These are phyloP conservation scores for Mycena amicta DNA, from an alignment of 768 basidiomycete genomes.

Conservation along the genomic window DNA sequence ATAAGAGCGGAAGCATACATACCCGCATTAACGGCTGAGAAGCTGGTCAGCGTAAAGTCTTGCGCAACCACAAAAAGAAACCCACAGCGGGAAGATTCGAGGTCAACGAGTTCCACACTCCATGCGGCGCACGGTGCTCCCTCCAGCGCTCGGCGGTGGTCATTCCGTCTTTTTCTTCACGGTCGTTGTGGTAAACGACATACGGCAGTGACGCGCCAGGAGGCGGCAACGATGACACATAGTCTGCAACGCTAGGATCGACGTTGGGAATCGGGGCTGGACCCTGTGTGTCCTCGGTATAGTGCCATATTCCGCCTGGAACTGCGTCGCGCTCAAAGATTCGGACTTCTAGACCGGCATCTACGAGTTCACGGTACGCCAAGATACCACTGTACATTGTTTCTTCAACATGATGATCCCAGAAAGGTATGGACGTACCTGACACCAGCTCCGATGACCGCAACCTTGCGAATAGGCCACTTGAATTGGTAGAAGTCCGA, in stretches of 20 bases:
- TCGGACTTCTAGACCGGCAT: conserved; percentile 34
- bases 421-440: too few species aligned
- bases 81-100: conserved; percentile 40
- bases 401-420: too few species aligned
- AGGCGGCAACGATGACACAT: conserved; percentile 38
- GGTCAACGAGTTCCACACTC: conserved; percentile 37
- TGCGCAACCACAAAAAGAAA: conserved; percentile 38
- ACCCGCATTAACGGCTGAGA: conserved; percentile 42
- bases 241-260: conserved; percentile 36
- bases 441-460: conserved; percentile 44
- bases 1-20: not conserved
- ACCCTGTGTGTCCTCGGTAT: conserved; percentile 35
- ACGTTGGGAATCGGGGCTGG: conserved; percentile 37
- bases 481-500: conserved; percentile 36
- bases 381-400: conserved; percentile 42
- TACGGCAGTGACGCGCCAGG: conserved; percentile 30
- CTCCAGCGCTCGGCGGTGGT: conserved; percentile 26
- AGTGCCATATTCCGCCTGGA: conserved; percentile 45
- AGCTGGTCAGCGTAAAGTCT: conserved; percentile 54
- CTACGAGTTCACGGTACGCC: conserved; percentile 36
- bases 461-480: conserved; percentile 40
- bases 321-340: conserved; percentile 32
- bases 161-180: conserved; percentile 25
- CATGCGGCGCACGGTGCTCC: conserved; percentile 40
- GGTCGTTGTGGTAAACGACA: conserved; percentile 16